phyloP scores from a whole-genome alignment of 805 yeast species.

The Saccharomyces eubayanus region DNA sequence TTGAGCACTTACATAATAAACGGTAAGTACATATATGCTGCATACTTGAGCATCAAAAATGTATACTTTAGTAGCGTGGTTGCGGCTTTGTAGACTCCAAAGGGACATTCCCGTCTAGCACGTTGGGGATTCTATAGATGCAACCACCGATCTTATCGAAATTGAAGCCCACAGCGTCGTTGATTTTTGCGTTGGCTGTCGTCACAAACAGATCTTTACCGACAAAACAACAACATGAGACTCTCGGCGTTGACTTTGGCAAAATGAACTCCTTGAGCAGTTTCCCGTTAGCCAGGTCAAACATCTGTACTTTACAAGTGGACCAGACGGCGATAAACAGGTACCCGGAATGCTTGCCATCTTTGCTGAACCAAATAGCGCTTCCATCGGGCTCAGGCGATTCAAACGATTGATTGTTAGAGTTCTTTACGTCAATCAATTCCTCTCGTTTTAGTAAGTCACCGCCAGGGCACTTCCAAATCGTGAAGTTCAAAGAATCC shows the following conservation, averaged over 20 bases:
- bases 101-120: not conserved
- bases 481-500: conserved; percentile 40
- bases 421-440: conserved; percentile 33
- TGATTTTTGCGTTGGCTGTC: conserved; percentile 46
- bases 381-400: conserved; percentile 78
- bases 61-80: not conserved
- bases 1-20: not conserved
- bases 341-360: conserved; percentile 22
- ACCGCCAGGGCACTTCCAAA: conserved; percentile 39
- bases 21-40: not conserved
- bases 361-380: conserved; percentile 42
- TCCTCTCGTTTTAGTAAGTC: conserved; percentile 23
- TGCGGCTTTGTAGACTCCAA: not conserved
- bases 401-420: conserved; percentile 14
- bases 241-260: conserved; percentile 50
- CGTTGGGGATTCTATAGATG: conserved; percentile 36
- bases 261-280: conserved; percentile 43
- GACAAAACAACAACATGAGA: conserved; percentile 70
- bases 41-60: not conserved
- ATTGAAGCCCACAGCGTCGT: conserved; percentile 24
- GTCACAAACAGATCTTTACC: conserved; percentile 59
- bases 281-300: conserved; percentile 38
- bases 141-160: conserved; percentile 53
- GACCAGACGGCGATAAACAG: conserved; percentile 65
- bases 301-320: conserved; percentile 47